phyloP scores from a whole-genome alignment of 495 filamentous ascomycete genomes.

The Podospora pseudoanserina region DNA sequence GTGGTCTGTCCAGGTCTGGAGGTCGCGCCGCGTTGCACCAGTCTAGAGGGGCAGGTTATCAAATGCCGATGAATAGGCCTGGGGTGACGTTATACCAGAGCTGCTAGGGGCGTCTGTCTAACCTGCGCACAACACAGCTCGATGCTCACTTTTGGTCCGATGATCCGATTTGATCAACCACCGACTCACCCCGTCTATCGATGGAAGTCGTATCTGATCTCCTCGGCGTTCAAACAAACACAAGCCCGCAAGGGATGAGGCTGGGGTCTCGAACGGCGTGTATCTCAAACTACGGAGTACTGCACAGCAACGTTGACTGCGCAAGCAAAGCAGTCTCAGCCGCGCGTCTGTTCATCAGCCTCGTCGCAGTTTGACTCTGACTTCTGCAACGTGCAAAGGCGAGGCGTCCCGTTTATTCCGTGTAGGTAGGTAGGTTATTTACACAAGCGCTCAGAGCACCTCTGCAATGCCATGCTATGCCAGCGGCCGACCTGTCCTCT shows the following conservation, averaged over 20 bases:
- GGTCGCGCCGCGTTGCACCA: not conserved
- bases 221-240: not conserved
- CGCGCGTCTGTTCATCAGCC: not conserved
- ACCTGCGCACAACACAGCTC: not conserved
- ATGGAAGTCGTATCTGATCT: not conserved
- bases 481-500: not conserved
- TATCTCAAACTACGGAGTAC: not conserved
- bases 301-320: not conserved
- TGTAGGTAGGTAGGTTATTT: not conserved
- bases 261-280: not conserved
- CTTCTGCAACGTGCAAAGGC: not conserved
- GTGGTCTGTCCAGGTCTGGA: not conserved
- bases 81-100: not conserved
- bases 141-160: not conserved
- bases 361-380: too few species aligned
- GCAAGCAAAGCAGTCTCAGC: not conserved
- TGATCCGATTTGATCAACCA: not conserved
- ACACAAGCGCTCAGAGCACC: not conserved
- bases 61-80: not conserved
- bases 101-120: not conserved
- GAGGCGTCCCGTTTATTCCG: not conserved
- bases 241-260: not conserved
- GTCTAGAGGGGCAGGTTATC: not conserved
- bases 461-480: not conserved
- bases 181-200: not conserved